Evolutionary conservation across 2,329 filamentous ascomycete species (phyloP).

Genomic region (Pestalotiopsis sp.): DNA sequence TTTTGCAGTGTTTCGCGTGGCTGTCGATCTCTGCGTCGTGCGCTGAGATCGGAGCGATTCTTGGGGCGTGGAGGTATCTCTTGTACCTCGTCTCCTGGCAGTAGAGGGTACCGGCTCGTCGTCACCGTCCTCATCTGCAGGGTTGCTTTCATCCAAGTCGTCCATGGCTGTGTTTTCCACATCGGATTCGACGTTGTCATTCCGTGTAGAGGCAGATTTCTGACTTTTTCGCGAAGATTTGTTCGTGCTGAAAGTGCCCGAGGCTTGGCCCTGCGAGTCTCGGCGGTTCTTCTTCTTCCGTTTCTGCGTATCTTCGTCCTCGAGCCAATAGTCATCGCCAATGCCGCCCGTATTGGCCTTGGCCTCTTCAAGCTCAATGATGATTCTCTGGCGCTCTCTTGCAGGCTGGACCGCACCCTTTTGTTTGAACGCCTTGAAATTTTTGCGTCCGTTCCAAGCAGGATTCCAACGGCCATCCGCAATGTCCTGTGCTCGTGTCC

Average conservation of each 20-base stretch:
- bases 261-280: neutral
- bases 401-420: constrained; percentile 51
- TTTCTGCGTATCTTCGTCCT: constrained; percentile 45
- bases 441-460: constrained; percentile 90
- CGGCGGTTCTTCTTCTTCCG: constrained; percentile 29
- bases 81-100: constrained; percentile 33
- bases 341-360: constrained; percentile 73
- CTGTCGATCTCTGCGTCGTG: constrained; percentile 27
- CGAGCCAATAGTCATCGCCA: constrained; percentile 77
- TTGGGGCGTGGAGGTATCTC: constrained; percentile 30
- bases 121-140: constrained; percentile 27
- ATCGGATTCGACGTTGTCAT: neutral
- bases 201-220: neutral
- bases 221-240: neutral
- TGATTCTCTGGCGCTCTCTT: constrained; percentile 51
- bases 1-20: constrained; percentile 29
- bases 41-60: constrained; percentile 22
- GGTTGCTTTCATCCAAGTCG: neutral
- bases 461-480: constrained; percentile 75
- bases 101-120: constrained; percentile 24
- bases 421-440: constrained; percentile 87
- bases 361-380: constrained; percentile 73
- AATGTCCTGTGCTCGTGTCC: constrained; percentile 52
- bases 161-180: constrained; percentile 21
- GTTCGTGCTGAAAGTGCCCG: neutral